Percentiles rank a stretch among this genome's conserved stretches.
Evolutionary conservation across 371 early-diverging fungal species (phyloP).

Genomic region (Circinella minor): DNA sequence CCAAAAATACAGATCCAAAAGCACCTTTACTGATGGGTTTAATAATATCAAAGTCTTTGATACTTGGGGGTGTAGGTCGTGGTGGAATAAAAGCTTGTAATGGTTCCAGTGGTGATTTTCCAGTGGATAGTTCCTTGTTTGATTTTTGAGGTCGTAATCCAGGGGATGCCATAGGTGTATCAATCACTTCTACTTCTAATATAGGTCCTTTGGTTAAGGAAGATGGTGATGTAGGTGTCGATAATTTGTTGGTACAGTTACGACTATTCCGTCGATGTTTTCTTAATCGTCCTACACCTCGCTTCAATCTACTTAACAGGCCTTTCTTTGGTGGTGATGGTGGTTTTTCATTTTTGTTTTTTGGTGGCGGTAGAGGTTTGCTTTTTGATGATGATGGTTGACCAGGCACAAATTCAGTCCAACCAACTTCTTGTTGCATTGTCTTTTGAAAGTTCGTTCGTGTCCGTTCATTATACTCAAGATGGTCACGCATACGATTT

Average conservation of each 20-base stretch:
- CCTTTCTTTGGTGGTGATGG: not conserved
- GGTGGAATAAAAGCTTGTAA: slow-evolving; percentile 49
- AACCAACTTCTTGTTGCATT: slow-evolving; percentile 36
- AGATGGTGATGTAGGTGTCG: not conserved
- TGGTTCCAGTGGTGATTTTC: slow-evolving; percentile 52
- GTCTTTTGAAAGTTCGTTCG: slow-evolving; percentile 44
- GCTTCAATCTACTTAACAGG: slow-evolving; percentile 31
- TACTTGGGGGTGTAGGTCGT: slow-evolving; percentile 65
- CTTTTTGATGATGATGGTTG: not conserved
- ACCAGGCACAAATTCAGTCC: slow-evolving; percentile 47
- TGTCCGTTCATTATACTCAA: slow-evolving; percentile 45
- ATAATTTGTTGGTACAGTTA: not conserved
- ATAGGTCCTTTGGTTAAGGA: not conserved
- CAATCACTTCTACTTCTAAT: slow-evolving; percentile 38
- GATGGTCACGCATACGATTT: slow-evolving; percentile 53
- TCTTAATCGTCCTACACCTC: slow-evolving; percentile 15
- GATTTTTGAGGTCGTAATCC: slow-evolving; percentile 25
- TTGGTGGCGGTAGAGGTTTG: not conserved
- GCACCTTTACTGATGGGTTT: slow-evolving; percentile 94
- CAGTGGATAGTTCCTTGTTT: slow-evolving; percentile 18
- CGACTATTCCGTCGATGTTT: slow-evolving; percentile 3
- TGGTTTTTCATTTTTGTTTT: slow-evolving; percentile 16
- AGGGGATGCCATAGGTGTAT: slow-evolving; percentile 44
- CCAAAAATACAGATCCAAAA: slow-evolving; percentile 88
- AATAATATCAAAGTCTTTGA: slow-evolving; percentile 92